phyloP scores from a whole-genome alignment of 2,329 filamentous ascomycete genomes.

The Alternaria gaisen region DNA sequence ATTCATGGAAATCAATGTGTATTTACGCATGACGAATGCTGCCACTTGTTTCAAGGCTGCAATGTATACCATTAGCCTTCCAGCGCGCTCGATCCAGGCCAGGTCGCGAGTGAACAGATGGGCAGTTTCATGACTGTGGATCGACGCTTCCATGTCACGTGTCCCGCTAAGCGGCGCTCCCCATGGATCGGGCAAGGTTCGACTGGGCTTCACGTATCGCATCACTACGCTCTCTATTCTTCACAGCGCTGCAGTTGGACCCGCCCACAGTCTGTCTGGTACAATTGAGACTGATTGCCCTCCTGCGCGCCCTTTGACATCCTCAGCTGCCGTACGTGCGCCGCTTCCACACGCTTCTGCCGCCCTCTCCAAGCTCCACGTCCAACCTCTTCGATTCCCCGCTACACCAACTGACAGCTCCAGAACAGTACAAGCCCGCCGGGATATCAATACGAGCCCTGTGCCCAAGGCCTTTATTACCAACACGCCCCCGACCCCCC shows the following conservation, averaged over 20 bases:
- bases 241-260: slow-evolving; percentile 43
- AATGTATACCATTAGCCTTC: background rate
- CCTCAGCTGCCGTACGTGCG: slow-evolving; percentile 39
- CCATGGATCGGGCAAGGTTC: slow-evolving; percentile 21
- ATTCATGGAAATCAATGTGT: background rate
- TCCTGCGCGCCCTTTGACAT: slow-evolving; percentile 33
- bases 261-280: slow-evolving; percentile 27
- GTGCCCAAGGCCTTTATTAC: slow-evolving; percentile 14
- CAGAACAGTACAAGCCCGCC: slow-evolving; percentile 21
- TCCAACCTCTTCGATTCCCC: slow-evolving; percentile 30
- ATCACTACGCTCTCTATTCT: slow-evolving; percentile 53
- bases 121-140: slow-evolving; percentile 18
- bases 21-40: background rate
- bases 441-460: slow-evolving; percentile 31
- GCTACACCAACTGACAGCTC: slow-evolving; percentile 31
- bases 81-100: background rate
- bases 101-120: slow-evolving; percentile 10
- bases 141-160: slow-evolving; percentile 28
- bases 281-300: slow-evolving; percentile 46
- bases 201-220: slow-evolving; percentile 34
- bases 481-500: slow-evolving; percentile 6
- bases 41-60: background rate
- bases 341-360: slow-evolving; percentile 37
- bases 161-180: slow-evolving; percentile 19
- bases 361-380: slow-evolving; percentile 28